phyloP scores from a whole-genome alignment of 2,329 filamentous ascomycete genomes.

The Chaetomium olivaceum region DNA sequence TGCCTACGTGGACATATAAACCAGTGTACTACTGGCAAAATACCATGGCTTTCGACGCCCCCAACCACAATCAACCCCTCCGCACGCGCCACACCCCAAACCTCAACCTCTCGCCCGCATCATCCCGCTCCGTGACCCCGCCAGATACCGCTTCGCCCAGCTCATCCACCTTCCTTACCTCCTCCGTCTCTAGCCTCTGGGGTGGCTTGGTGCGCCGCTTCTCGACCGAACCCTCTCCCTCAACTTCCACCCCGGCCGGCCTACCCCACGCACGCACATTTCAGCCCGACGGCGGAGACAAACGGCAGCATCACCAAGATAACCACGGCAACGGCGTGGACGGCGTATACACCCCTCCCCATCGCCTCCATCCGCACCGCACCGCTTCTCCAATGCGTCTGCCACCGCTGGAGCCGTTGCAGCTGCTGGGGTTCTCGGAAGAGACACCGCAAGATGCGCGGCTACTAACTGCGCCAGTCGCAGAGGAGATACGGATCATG shows the following conservation, averaged over 20 bases:
- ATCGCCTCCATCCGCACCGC: constrained; percentile 48
- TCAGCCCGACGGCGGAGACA: constrained; percentile 26
- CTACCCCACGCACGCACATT: constrained; percentile 32
- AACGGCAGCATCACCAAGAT: constrained; percentile 20
- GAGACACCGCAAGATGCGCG: constrained; percentile 61
- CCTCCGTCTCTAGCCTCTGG: constrained; percentile 46
- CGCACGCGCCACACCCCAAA: constrained; percentile 25
- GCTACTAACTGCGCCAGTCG: constrained; percentile 71
- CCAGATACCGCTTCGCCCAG: constrained; percentile 30
- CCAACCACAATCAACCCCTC: constrained; percentile 19
- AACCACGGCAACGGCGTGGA: constrained; percentile 48
- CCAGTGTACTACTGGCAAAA: background rate
- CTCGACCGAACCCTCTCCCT: constrained; percentile 48
- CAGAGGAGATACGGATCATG: constrained; percentile 90
- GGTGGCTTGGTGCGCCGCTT: constrained; percentile 70
- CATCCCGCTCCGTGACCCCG: constrained; percentile 36
- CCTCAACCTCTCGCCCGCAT: constrained; percentile 31
- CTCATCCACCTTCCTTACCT: constrained; percentile 36
- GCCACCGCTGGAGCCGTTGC: constrained; percentile 81
- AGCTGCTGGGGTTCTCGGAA: constrained; percentile 64
- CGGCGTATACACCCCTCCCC: constrained; percentile 60
- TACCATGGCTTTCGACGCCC: constrained; percentile 32
- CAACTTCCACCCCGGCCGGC: constrained; percentile 23
- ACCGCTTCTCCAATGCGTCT: constrained; percentile 79
- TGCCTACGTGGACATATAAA: background rate